Conservation (phyloP, 805 yeast genomes). For the Brettanomyces custersianus region DNA sequence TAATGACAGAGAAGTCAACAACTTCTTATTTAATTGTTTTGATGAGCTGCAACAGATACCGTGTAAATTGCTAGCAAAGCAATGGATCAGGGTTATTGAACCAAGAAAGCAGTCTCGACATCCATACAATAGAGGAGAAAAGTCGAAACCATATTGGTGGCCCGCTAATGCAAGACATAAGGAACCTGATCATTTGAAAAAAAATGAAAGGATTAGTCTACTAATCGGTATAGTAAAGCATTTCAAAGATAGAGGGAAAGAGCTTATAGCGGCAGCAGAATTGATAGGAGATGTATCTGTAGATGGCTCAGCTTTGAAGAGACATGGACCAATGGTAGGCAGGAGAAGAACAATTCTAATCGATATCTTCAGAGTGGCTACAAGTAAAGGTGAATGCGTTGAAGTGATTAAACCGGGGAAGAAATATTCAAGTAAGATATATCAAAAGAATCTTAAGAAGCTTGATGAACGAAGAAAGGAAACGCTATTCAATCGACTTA, state of each 20-base stretch:
- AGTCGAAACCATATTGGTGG: constrained; percentile 63
- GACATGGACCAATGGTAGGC: background rate
- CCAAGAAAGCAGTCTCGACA: constrained; percentile 55
- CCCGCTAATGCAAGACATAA: constrained; percentile 47
- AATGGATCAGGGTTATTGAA: constrained; percentile 58
- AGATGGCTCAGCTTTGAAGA: constrained; percentile 6
- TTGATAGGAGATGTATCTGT: constrained; percentile 16
- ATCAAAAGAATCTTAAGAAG: constrained; percentile 5
- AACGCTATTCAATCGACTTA: too few relatives aligned
- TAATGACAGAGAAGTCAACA: constrained; percentile 13
- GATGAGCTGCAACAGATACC: constrained; percentile 38
- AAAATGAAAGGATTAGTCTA: constrained; percentile 43
- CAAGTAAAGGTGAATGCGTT: constrained; percentile 6
- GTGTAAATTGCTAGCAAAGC: constrained; percentile 56
- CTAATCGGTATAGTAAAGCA: constrained; percentile 32
- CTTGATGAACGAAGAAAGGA: background rate
- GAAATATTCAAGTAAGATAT: constrained; percentile 20
- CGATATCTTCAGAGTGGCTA: constrained; percentile 20
- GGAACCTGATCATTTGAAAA: constrained; percentile 68
- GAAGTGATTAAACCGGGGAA: constrained; percentile 23
- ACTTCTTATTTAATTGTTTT: constrained; percentile 23
- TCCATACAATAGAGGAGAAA: constrained; percentile 51
- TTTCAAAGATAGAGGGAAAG: constrained; percentile 14
- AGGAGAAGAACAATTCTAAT: constrained; percentile 15
- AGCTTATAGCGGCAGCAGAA: constrained; percentile 16